phyloP scores from a whole-genome alignment of 2,329 filamentous ascomycete genomes.

The Penicillium sp. region DNA sequence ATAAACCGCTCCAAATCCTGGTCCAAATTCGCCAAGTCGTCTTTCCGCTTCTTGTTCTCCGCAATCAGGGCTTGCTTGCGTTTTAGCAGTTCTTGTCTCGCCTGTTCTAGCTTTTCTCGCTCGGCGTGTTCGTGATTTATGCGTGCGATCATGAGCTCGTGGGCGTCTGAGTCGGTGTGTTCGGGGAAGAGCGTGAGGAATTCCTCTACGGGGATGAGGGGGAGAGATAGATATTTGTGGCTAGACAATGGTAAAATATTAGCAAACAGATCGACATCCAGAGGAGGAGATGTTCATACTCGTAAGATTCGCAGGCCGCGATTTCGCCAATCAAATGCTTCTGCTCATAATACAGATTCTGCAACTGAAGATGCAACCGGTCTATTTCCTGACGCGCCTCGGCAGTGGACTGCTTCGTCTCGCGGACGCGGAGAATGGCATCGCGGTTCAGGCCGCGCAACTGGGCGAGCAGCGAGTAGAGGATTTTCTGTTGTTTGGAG shows the following conservation, averaged over 20 bases:
- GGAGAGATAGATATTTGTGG: constrained; percentile 82
- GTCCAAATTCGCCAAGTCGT: constrained; percentile 86
- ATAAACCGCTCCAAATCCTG: constrained; percentile 92
- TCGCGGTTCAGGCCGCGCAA: constrained; percentile 79
- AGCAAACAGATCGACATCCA: too few species aligned
- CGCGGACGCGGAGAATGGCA: constrained; percentile 73
- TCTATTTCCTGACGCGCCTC: constrained; percentile 90
- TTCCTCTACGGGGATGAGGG: constrained; percentile 76
- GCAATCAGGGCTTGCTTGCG: constrained; percentile 66
- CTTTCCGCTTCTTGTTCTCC: constrained; percentile 87
- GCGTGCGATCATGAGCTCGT: constrained; percentile 79
- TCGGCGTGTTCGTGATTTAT: constrained; percentile 88
- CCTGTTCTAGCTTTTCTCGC: constrained; percentile 78
- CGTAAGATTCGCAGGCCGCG: constrained; percentile 80
- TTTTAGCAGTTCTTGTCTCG: constrained; percentile 71
- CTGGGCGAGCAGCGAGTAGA: constrained; percentile 74
- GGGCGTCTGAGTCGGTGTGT: constrained; percentile 66
- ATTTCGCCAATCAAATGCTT: constrained; percentile 88
- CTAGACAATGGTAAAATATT: constrained; percentile 15
- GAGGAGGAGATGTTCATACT: constrained; percentile 55
- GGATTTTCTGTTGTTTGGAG: constrained; percentile 72
- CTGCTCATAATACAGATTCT: constrained; percentile 97
- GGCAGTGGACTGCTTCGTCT: constrained; percentile 80
- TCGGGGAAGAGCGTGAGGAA: constrained; percentile 76
- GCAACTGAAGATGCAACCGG: constrained; percentile 81